Base-by-base conservation (phyloP, 2,329 filamentous ascomycete species). In the Botrytis elliptica region DNA sequence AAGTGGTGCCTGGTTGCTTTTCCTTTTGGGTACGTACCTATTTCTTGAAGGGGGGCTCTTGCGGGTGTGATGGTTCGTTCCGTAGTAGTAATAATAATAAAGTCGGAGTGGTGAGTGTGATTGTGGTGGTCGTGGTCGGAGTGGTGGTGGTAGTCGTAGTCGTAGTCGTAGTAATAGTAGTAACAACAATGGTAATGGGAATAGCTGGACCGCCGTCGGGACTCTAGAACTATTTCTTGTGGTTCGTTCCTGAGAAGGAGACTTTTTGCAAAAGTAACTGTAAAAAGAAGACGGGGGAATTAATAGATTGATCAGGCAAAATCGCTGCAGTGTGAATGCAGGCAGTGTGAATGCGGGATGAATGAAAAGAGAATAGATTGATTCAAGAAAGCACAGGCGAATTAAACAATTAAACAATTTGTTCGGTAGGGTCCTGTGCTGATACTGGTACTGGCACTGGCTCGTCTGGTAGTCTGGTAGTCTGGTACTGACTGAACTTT, bases 221-320 rank as follows among this genome's bases (percentile, higher is more conserved):
- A 29, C 52, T 57, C 59, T 40, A 16, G 42, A 29, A 49, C 42
- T 65, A 65, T 65, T 63, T 40, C 36, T 44, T 36, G 63, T 71
- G 73, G 71, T 76, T 77, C 69, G 64, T 75, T 77, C 68, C 75
- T 75, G 71, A 62, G 60, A 40, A 59, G 52, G 63, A 59, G 68
- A 73, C 75, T 75, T 72, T 69, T 12, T 20, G 49, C 3, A 49
- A 46, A 46, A 66, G 46, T 67, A 67, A 77, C 75, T 77, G 77
- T 74, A 77, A 76, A 60, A 75, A 76, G 76, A 77, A 78, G 75
- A 74, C 29, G 52, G 63, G 78, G 75, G 76, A 70, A 78, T 81
- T 79, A 81, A 79, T 75, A 49, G 74, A 79, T 79, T 80, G 78
- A 80, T 81, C 79, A 77, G 78, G 77, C 75, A 79, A 80, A 78